Conservation (phyloP, 1,284 basidiomycete species). For the Austroboletus sp. region DNA sequence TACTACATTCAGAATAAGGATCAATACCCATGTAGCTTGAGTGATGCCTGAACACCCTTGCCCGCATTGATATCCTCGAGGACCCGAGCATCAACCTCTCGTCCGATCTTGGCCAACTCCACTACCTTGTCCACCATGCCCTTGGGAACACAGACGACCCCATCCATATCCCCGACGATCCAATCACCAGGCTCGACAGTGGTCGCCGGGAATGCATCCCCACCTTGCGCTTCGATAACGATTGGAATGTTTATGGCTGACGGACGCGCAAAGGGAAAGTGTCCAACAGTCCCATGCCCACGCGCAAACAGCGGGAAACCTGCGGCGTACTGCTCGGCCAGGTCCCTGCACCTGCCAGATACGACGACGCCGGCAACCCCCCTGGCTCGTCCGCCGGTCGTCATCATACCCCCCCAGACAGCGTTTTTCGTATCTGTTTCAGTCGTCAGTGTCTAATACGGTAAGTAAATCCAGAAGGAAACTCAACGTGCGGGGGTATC, state of each 20-base stretch:
- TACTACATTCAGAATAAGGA: not conserved
- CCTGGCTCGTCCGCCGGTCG: conserved; percentile 70
- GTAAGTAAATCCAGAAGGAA: conserved; percentile 1
- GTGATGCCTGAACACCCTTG: conserved; percentile 67
- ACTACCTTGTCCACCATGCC: conserved; percentile 54
- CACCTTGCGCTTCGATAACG: conserved; percentile 45
- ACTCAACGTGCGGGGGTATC: conserved; percentile 65
- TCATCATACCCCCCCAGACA: conserved; percentile 90
- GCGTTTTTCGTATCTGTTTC: conserved; percentile 70
- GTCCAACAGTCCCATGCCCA: conserved; percentile 80
- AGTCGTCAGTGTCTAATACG: conserved; percentile 4
- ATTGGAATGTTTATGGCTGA: conserved; percentile 73
- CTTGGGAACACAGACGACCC: conserved; percentile 77
- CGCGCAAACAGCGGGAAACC: conserved; percentile 75
- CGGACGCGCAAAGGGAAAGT: conserved; percentile 81
- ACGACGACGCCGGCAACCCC: conserved; percentile 72
- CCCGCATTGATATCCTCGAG: conserved; percentile 74
- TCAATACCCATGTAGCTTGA: conserved; percentile 57
- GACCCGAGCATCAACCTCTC: conserved; percentile 66
- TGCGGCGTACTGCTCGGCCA: conserved; percentile 65
- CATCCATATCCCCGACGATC: conserved; percentile 83
- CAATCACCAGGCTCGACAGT: conserved; percentile 74
- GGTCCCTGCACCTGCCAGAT: conserved; percentile 77
- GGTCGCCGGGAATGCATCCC: conserved; percentile 46
- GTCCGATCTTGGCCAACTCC: conserved; percentile 53